Conservation (phyloP, 2,329 filamentous ascomycete species). For the Penicillium sp. region DNA sequence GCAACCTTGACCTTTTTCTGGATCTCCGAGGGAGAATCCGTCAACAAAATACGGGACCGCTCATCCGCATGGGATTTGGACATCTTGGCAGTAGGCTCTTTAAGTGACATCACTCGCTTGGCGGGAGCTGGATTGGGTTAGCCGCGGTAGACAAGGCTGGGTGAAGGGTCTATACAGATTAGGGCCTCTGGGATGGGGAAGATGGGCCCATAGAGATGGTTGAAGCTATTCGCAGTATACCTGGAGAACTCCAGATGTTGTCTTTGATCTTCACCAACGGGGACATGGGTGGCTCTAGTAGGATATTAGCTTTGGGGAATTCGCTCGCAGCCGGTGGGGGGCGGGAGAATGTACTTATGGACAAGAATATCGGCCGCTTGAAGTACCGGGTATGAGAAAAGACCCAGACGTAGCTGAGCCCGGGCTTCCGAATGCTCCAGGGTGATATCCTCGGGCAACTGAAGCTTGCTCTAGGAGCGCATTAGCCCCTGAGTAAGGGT, state of each 20-base stretch:
- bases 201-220: constrained; percentile 66
- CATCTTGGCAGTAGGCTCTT: constrained; percentile 80
- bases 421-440: constrained; percentile 59
- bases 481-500: not conserved
- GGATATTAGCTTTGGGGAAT: not conserved
- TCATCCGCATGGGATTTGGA: constrained; percentile 78
- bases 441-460: constrained; percentile 59
- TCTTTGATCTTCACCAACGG: constrained; percentile 91
- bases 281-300: constrained; percentile 80
- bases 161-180: constrained; percentile 56
- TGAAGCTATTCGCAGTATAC: constrained; percentile 84
- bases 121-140: constrained; percentile 60
- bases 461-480: constrained; percentile 66
- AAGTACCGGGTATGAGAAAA: constrained; percentile 94
- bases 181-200: constrained; percentile 70
- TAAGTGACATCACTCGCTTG: constrained; percentile 87
- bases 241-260: constrained; percentile 94
- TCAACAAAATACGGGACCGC: constrained; percentile 79
- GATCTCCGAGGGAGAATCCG: constrained; percentile 66
- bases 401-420: constrained; percentile 73
- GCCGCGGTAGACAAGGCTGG: not conserved
- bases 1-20: constrained; percentile 68
- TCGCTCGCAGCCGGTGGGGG: not conserved
- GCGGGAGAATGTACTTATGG: constrained; percentile 58
- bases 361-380: constrained; percentile 93